Conservation (phyloP, 257 asterid species). For the Cruciata laevipes region DNA sequence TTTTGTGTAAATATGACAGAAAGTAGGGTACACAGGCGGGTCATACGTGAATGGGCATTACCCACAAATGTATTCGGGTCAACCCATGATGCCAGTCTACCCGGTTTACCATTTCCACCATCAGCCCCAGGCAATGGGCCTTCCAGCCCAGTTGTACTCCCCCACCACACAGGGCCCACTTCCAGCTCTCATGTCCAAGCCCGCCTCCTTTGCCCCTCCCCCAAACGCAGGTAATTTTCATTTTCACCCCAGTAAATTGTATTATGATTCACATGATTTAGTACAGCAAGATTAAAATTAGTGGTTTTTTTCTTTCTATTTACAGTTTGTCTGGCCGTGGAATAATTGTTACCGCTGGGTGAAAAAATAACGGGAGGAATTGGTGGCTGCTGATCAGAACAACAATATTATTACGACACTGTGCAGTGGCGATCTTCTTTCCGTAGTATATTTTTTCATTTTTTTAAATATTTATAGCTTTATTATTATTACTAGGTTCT, state of each 20-base stretch:
- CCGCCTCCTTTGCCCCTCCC: conserved; percentile 65
- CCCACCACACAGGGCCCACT: conserved; percentile 52
- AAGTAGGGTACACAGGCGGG: conserved; percentile 64
- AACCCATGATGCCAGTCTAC: conserved; percentile 75
- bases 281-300: too few relatives aligned
- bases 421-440: conserved; percentile 49
- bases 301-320: conserved; percentile 1
- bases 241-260: too few relatives aligned
- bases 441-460: conserved; percentile 10
- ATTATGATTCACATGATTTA: too few relatives aligned
- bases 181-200: conserved; percentile 61
- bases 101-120: conserved; percentile 60
- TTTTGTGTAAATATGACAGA: conserved; percentile 27
- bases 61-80: conserved; percentile 62
- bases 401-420: conserved; percentile 35
- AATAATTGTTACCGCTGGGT: conserved; percentile 35
- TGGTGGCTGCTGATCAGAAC: conserved; percentile 60
- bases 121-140: conserved; percentile 81
- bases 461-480: conserved; percentile 3
- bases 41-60: conserved; percentile 79
- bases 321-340: conserved; percentile 83
- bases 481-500: conserved; percentile 9
- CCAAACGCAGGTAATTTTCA: conserved; percentile 56
- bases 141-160: conserved; percentile 67
- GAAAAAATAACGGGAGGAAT: conserved; percentile 19